A percentile compares a stretch with the other conserved stretches of the same genome.
Conservation (phyloP, 345 rosid species). For the Syzygium oleosum region DNA sequence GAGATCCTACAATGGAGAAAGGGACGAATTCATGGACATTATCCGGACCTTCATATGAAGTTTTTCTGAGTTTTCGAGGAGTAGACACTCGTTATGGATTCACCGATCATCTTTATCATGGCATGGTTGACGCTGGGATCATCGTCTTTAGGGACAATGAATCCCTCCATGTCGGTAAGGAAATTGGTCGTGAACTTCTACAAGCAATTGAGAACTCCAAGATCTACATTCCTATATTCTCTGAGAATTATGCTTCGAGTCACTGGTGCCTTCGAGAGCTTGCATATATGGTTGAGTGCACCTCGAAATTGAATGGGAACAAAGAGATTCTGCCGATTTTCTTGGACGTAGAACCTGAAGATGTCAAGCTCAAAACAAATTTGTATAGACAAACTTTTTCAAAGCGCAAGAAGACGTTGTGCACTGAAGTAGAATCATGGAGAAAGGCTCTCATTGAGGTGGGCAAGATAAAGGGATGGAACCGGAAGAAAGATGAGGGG, state of each 20-base stretch:
- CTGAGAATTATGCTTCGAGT: background rate
- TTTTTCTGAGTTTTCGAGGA: background rate
- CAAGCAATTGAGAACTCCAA: background rate
- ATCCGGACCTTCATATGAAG: background rate
- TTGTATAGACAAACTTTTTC: background rate
- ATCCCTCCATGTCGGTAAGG: background rate
- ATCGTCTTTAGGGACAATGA: background rate
- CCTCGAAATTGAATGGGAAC: background rate
- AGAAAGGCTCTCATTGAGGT: background rate
- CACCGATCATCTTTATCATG: background rate
- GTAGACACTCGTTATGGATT: background rate
- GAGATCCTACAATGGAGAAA: background rate
- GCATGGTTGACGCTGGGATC: background rate
- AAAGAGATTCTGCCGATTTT: background rate
- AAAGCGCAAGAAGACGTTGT: fast-evolving
- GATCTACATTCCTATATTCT: background rate
- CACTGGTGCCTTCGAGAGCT: background rate
- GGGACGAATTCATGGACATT: background rate
- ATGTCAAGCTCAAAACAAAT: background rate
- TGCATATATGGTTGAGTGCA: background rate
- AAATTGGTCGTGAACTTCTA: background rate
- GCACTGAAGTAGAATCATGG: background rate
- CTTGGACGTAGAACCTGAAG: background rate
- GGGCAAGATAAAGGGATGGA: background rate
- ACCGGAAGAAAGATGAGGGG: background rate